phyloP scores from a whole-genome alignment of 306 rosid species.

The Inga oerstediana region DNA sequence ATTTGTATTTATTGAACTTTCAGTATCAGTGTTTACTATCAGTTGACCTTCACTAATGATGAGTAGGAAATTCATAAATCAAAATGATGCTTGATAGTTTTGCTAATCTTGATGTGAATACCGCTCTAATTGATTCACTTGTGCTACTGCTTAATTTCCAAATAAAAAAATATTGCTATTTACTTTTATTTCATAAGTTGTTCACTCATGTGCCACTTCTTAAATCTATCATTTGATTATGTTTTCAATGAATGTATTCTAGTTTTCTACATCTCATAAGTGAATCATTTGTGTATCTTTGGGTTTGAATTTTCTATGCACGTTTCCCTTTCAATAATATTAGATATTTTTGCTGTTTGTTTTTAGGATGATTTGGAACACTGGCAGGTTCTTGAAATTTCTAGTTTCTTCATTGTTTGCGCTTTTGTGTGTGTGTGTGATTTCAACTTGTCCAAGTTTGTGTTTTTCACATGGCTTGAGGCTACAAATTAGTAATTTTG shows the following conservation, averaged over 20 bases:
- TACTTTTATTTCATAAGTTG: background rate
- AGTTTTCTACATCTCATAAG: background rate
- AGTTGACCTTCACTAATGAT: background rate
- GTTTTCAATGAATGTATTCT: background rate
- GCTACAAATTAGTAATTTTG: slow-evolving; percentile 22
- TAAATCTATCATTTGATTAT: background rate
- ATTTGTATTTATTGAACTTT: slow-evolving; percentile 4
- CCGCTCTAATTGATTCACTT: background rate
- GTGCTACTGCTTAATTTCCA: background rate
- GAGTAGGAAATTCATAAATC: background rate
- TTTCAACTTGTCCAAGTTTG: background rate
- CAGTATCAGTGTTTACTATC: background rate
- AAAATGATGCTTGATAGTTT: background rate
- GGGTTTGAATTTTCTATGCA: too few relatives aligned
- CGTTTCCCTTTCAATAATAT: too few relatives aligned
- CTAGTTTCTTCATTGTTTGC: background rate
- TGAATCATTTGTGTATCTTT: too few relatives aligned
- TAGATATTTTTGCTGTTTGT: too few relatives aligned
- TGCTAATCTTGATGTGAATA: background rate
- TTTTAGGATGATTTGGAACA: background rate
- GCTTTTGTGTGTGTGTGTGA: background rate
- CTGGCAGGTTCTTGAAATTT: slow-evolving; percentile 7
- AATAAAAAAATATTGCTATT: background rate
- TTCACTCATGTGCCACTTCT: background rate
- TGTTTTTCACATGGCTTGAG: slow-evolving; percentile 12